phyloP scores from a whole-genome alignment of 2,329 filamentous ascomycete species.

The Didymella keratinophila region DNA sequence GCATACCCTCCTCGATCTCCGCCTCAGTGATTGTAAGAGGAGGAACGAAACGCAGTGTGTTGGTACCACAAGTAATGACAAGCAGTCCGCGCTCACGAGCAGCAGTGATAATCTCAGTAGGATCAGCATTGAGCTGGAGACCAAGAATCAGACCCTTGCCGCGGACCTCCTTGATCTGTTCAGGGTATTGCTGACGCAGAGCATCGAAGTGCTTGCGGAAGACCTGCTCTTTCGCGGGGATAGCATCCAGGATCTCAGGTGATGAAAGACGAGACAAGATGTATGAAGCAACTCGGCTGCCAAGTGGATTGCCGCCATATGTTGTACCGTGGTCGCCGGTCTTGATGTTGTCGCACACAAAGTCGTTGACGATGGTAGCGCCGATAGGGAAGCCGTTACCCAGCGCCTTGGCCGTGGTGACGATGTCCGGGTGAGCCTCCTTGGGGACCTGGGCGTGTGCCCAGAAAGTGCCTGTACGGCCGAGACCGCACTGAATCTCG shows the following conservation, averaged over 20 bases:
- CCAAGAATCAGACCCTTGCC: constrained; percentile 88
- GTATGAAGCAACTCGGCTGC: constrained; percentile 83
- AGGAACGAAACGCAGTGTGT: constrained; percentile 91
- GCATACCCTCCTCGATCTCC: constrained; percentile 80
- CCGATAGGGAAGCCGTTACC: constrained; percentile 97
- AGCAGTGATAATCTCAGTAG: constrained; percentile 77
- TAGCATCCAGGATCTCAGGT: constrained; percentile 71
- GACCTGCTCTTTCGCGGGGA: constrained; percentile 70
- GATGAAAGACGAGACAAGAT: constrained; percentile 81
- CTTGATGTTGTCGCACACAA: constrained; percentile 73
- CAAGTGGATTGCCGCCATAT: constrained; percentile 91
- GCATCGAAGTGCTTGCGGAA: constrained; percentile 66
- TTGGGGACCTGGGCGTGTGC: constrained; percentile 78
- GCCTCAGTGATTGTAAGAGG: constrained; percentile 80
- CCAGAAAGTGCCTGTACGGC: constrained; percentile 88
- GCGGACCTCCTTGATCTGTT: constrained; percentile 77
- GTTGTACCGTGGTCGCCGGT: constrained; percentile 91
- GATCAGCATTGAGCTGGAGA: constrained; percentile 79
- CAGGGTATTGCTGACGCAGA: constrained; percentile 69
- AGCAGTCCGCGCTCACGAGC: constrained; percentile 87
- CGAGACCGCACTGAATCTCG: constrained; percentile 95
- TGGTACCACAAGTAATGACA: constrained; percentile 90
- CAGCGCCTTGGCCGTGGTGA: constrained; percentile 94
- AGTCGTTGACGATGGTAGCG: constrained; percentile 73
- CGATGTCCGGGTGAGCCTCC: constrained; percentile 88